Base-by-base conservation (phyloP, 371 early-diverging fungal species). In the Apophysomyces trapeziformis region DNA sequence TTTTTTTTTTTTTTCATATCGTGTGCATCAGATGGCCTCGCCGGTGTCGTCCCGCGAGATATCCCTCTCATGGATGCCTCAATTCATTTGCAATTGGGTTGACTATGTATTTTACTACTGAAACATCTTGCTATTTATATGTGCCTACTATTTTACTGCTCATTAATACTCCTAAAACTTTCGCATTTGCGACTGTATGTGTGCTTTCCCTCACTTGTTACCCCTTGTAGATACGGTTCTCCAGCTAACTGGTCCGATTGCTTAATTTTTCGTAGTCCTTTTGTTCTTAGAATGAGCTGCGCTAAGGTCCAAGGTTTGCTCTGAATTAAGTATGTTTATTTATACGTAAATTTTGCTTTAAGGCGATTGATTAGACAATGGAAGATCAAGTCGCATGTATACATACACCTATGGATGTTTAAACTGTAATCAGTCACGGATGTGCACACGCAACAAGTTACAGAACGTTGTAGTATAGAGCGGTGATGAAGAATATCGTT, bases 21-120 rank as follows among this genome's bases (percentile, higher is more conserved):
- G 16, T 46, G 12, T 7, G 47, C 47, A 46, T 46, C 47, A 46
- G 47, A 46, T 46, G 47, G 47, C 47, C 47, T 46, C 47, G 47
- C 47, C 47, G 47, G n/a, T 46, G 9, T 46, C 47, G 47, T 46
- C 47, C 6, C 47, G 47, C 8, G 47, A 46, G 47, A 46, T 46
- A 32, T 46, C 16, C 47, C 47, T 46, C 47, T 46, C 47, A 46
- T 46, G 47, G 47, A 16, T 46, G 16, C 47, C n/a, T 9, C 47
- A 46, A 32, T 46, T 46, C 47, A 46, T 46, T 46, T 46, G 16
- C 16, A 16, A 46, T 46, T 46, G 41, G 26, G 0, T 46, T 11
- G 47, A 46, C 7, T 16, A n/a, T 46, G 1, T 46, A 46, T 46
- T 46, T 16, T 46, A 11, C 47, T n/a, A 46, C 18, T 7, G 11